phyloP scores from a whole-genome alignment of 2,329 filamentous ascomycete species.

The Metarhizium robertsii region DNA sequence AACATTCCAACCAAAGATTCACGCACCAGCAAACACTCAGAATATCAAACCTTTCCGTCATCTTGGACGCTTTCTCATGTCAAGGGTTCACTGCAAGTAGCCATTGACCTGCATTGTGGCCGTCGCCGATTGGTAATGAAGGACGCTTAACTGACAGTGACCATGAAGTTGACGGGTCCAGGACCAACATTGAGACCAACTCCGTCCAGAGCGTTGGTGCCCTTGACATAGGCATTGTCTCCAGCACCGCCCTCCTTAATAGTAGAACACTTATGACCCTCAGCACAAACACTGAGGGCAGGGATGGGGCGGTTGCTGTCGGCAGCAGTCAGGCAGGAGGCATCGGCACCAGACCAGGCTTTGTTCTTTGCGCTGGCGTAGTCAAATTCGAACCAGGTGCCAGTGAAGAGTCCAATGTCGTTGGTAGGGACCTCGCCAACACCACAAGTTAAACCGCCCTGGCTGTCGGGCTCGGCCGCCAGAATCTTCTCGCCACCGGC shows the following conservation, averaged over 20 bases:
- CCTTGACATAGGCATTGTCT: slow-evolving; percentile 27
- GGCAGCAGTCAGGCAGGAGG: slow-evolving; percentile 37
- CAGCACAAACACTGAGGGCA: too few relatives aligned
- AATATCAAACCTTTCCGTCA: too few relatives aligned
- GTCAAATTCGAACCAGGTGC: slow-evolving; percentile 43
- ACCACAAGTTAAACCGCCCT: slow-evolving; percentile 38
- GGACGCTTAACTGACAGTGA: slow-evolving; percentile 21
- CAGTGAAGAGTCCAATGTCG: slow-evolving; percentile 29
- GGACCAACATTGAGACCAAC: slow-evolving; percentile 28
- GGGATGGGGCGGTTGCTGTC: slow-evolving; percentile 18
- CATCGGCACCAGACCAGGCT: slow-evolving; percentile 42
- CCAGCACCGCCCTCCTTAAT: slow-evolving; percentile 21
- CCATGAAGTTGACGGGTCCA: slow-evolving; percentile 17
- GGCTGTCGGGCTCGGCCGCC: slow-evolving; percentile 35
- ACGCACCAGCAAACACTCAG: neutral
- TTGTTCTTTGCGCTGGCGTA: slow-evolving; percentile 34
- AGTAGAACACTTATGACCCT: too few relatives aligned
- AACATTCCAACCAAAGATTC: neutral
- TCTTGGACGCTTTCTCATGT: too few relatives aligned
- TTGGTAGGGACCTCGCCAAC: slow-evolving; percentile 24
- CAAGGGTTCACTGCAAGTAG: too few relatives aligned
- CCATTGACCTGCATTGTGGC: too few relatives aligned
- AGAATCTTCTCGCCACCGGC: slow-evolving; percentile 28
- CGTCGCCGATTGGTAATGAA: too few relatives aligned
- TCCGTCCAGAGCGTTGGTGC: slow-evolving; percentile 28